Evolutionary conservation across 768 basidiomycete genomes (phyloP).

Genomic region (Boletus reticulatus): DNA sequence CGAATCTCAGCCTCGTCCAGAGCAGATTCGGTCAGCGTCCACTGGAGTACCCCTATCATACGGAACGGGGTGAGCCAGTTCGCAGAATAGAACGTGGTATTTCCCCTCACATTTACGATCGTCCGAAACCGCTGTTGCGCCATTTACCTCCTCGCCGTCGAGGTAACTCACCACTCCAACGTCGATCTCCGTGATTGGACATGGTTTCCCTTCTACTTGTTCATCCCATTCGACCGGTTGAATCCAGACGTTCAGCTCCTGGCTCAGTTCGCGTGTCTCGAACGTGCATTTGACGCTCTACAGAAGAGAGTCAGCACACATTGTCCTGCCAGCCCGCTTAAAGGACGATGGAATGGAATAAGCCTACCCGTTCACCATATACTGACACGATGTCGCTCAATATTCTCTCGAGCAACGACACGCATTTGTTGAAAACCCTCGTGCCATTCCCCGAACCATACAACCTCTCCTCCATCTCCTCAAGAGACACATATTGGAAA

Average conservation of each 20-base stretch:
- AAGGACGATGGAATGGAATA: neutral
- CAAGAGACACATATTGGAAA: constrained; percentile 87
- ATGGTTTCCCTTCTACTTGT: constrained; percentile 29
- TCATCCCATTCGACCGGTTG: constrained; percentile 53
- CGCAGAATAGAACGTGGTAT: neutral
- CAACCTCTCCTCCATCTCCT: constrained; percentile 82
- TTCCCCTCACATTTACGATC: constrained; percentile 15
- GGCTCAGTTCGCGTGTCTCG: constrained; percentile 47
- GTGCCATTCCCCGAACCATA: constrained; percentile 62
- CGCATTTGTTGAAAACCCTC: constrained; percentile 72
- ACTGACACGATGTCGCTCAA: constrained; percentile 52
- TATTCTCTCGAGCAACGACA: constrained; percentile 67
- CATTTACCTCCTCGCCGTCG: constrained; percentile 35
- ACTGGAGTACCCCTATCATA: constrained; percentile 58
- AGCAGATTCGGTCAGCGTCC: constrained; percentile 46
- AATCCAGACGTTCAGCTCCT: constrained; percentile 61
- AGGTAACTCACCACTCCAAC: constrained; percentile 49
- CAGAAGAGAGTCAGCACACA: neutral
- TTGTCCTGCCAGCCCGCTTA: neutral
- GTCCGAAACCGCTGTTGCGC: constrained; percentile 36
- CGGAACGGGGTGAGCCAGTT: neutral
- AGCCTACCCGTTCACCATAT: constrained; percentile 66
- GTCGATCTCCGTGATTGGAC: constrained; percentile 57
- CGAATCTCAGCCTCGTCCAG: constrained; percentile 36
- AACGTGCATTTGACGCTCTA: constrained; percentile 61